Conservation (phyloP, 768 basidiomycete genomes). For the Hypholoma fasciculare region DNA sequence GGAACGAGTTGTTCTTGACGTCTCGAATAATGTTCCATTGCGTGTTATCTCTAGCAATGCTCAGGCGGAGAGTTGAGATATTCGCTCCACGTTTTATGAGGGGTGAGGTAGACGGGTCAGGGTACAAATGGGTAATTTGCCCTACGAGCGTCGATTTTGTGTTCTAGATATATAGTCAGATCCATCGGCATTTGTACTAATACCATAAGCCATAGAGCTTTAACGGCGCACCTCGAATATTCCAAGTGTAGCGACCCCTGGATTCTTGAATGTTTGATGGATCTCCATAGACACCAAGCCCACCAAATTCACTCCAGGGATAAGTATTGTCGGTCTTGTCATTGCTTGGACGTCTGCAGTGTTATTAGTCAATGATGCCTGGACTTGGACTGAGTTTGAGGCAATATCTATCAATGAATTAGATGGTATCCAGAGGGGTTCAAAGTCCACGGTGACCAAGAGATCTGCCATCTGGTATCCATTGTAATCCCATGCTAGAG, state of each 20-base stretch:
- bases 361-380: slow-evolving; percentile 11
- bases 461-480: slow-evolving; percentile 12
- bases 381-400: slow-evolving; percentile 9
- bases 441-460: slow-evolving; percentile 18
- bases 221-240: slow-evolving; percentile 13
- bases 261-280: slow-evolving; percentile 4
- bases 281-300: slow-evolving; percentile 6
- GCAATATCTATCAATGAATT: not conserved
- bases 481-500: not conserved
- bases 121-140: slow-evolving; percentile 4
- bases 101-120: slow-evolving; percentile 11
- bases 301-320: slow-evolving; percentile 17
- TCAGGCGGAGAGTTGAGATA: slow-evolving; percentile 13
- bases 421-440: slow-evolving; percentile 1
- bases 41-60: not conserved
- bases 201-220: too few species aligned
- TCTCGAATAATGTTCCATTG: not conserved
- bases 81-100: slow-evolving; percentile 3
- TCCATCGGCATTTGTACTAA: too few species aligned
- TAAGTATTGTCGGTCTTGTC: slow-evolving; percentile 13
- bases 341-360: slow-evolving; percentile 4
- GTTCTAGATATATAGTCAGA: not conserved
- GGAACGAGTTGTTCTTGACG: not conserved
- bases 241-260: slow-evolving; percentile 10
- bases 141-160: slow-evolving; percentile 11